phyloP scores from a whole-genome alignment of 352 stramenopile species.

The Thraustochytrium striatum region DNA sequence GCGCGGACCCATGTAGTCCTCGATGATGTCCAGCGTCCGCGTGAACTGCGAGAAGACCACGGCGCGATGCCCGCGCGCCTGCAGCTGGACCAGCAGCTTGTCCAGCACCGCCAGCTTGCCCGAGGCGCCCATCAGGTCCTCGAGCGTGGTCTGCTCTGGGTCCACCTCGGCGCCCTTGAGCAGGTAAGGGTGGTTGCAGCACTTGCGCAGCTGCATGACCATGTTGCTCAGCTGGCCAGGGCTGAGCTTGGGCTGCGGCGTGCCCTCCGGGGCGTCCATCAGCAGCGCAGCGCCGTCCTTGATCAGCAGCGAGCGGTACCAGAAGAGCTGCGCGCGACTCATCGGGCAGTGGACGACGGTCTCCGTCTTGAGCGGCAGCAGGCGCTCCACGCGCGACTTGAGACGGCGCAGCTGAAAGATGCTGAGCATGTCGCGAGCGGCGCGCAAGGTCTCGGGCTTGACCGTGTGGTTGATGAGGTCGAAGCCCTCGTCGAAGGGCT shows the following conservation, averaged over 20 bases:
- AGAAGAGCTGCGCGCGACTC: constrained; percentile 67
- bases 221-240: constrained; percentile 81
- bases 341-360: constrained; percentile 32
- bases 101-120: constrained; percentile 89
- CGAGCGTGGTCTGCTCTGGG: constrained; percentile 64
- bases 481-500: constrained; percentile 65
- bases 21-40: constrained; percentile 85
- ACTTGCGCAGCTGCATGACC: constrained; percentile 99
- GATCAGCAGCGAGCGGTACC: constrained; percentile 70
- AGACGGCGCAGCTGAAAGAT: constrained; percentile 92
- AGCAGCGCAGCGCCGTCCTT: constrained; percentile 49
- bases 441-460: constrained; percentile 55
- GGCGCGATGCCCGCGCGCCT: constrained; percentile 89
- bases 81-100: constrained; percentile 94
- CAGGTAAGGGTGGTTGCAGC: constrained; percentile 99
- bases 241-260: constrained; percentile 60
- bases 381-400: constrained; percentile 88
- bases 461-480: constrained; percentile 65
- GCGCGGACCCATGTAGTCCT: constrained; percentile 71
- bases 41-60: constrained; percentile 98
- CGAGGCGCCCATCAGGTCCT: constrained; percentile 64
- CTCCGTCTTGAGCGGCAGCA: constrained; percentile 64
- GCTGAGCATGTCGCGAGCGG: constrained; percentile 85
- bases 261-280: constrained; percentile 61
- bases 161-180: too few species aligned